phyloP scores from a whole-genome alignment of 163 green algal genomes.

The Chlamydomonas reinhardtii region DNA sequence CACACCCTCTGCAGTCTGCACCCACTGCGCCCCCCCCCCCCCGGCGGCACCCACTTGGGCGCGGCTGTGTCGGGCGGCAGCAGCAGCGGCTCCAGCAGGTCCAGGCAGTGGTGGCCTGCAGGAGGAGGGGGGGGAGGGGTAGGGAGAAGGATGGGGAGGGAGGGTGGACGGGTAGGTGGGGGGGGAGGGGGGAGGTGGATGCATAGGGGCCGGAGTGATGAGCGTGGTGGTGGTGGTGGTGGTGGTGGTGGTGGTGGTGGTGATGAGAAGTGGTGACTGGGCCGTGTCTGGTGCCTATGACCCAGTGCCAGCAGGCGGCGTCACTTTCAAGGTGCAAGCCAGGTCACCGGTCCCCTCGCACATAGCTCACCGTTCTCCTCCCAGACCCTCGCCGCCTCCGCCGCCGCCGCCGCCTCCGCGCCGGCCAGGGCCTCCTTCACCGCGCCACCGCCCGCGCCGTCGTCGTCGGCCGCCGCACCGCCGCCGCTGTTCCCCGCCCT shows the following conservation, averaged over 20 bases:
- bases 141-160: too few species aligned
- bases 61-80: not conserved
- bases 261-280: too few species aligned
- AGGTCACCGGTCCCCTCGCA: too few species aligned
- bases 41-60: not conserved
- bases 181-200: not conserved
- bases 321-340: too few species aligned
- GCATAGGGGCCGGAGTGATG: too few species aligned
- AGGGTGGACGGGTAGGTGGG: too few species aligned
- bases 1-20: too few species aligned
- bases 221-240: too few species aligned
- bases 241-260: too few species aligned
- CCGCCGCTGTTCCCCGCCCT: not conserved
- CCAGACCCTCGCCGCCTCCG: conserved; percentile 10
- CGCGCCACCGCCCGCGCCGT: not conserved
- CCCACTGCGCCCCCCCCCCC: not conserved
- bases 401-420: not conserved
- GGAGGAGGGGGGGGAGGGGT: not conserved
- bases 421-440: conserved; percentile 4
- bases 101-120: conserved; percentile 22
- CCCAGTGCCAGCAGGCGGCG: not conserved
- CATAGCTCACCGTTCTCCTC: not conserved
- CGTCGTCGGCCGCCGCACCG: not conserved
- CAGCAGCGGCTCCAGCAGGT: conserved; percentile 30
- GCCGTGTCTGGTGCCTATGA: too few species aligned